These are phyloP conservation scores for Tricholoma matsutake DNA, from an alignment of 768 basidiomycete species.

Conservation along the genomic window DNA sequence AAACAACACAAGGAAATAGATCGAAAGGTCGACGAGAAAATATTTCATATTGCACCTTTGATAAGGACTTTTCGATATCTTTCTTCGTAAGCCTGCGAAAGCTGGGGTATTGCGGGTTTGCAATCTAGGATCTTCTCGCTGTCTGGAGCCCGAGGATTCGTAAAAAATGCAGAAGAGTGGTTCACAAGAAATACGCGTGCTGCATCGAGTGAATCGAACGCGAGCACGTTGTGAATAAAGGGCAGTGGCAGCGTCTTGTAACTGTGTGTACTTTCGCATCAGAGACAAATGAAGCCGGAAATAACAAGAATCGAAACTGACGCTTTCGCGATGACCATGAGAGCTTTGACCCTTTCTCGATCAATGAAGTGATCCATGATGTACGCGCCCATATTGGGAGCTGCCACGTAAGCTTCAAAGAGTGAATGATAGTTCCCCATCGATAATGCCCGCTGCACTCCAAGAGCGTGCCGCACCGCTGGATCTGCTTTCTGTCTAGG, in stretches of 20 bases:
- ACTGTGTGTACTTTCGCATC: conserved; percentile 40
- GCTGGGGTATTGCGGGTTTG: conserved; percentile 51
- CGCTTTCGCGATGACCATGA: conserved; percentile 93
- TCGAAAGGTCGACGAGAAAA: conserved; percentile 10
- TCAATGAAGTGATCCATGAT: conserved; percentile 99
- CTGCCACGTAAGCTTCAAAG: conserved; percentile 78
- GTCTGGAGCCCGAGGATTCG: conserved; percentile 61
- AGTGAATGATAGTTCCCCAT: conserved; percentile 94
- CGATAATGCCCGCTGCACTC: conserved; percentile 83
- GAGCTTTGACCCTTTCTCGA: conserved; percentile 81
- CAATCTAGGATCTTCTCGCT: conserved; percentile 68
- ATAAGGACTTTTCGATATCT: conserved; percentile 87
- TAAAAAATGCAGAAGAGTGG: conserved; percentile 67
- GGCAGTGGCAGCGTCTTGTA: conserved; percentile 76
- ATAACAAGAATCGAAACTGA: conserved; percentile 40
- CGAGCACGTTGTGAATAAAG: conserved; percentile 80
- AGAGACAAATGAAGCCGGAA: background rate
- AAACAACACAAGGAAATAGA: conserved; percentile 18
- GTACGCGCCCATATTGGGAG: conserved; percentile 97
- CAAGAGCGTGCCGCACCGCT: conserved; percentile 85
- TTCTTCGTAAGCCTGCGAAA: conserved; percentile 67
- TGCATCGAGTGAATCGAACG: conserved; percentile 67
- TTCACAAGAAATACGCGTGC: conserved; percentile 66
- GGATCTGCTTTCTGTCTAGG: conserved; percentile 78
- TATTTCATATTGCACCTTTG: conserved; percentile 81